Percentiles rank a stretch among this genome's conserved stretches.
These are phyloP conservation scores for Venturia aucupariae DNA, from an alignment of 2,329 filamentous ascomycete genomes.

Conservation along the genomic window DNA sequence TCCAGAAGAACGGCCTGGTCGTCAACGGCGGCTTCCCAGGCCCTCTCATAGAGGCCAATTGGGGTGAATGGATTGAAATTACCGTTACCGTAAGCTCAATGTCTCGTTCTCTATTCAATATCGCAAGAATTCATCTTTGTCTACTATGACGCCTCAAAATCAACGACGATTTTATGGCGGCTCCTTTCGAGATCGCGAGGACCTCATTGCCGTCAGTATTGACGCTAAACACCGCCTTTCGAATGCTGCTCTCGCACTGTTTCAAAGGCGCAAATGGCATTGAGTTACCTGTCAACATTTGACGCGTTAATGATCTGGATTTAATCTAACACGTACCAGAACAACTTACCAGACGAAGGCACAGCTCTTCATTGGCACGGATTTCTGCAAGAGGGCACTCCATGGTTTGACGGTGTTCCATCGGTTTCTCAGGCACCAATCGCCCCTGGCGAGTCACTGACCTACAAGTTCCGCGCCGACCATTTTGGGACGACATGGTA, in stretches of 20 bases:
- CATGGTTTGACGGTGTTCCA: slow-evolving; percentile 30
- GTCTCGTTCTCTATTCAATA: not conserved
- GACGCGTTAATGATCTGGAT: too few species aligned
- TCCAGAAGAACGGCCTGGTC: slow-evolving; percentile 22
- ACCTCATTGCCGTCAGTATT: not conserved
- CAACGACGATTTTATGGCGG: not conserved
- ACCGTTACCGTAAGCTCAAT: not conserved
- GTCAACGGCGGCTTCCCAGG: slow-evolving; percentile 30
- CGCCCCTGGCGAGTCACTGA: slow-evolving; percentile 23
- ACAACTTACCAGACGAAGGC: slow-evolving; percentile 23
- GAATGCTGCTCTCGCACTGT: not conserved
- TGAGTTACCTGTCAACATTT: not conserved
- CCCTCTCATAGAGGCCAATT: slow-evolving; percentile 30
- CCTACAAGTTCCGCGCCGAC: slow-evolving; percentile 24
- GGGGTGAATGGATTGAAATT: slow-evolving; percentile 24
- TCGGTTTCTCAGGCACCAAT: slow-evolving; percentile 28
- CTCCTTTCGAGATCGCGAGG: slow-evolving; percentile 16
- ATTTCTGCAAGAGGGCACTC: slow-evolving; percentile 25
- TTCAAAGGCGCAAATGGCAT: not conserved
- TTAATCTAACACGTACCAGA: slow-evolving; percentile 12
- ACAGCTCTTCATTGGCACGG: slow-evolving; percentile 29
- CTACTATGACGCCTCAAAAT: not conserved
- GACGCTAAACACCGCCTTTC: not conserved
- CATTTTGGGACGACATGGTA: slow-evolving; percentile 15
- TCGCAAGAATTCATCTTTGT: too few species aligned